A percentile compares a stretch with the other conserved stretches of the same genome.
Conservation (phyloP, 495 filamentous ascomycete genomes). For the Penicillium soppii region DNA sequence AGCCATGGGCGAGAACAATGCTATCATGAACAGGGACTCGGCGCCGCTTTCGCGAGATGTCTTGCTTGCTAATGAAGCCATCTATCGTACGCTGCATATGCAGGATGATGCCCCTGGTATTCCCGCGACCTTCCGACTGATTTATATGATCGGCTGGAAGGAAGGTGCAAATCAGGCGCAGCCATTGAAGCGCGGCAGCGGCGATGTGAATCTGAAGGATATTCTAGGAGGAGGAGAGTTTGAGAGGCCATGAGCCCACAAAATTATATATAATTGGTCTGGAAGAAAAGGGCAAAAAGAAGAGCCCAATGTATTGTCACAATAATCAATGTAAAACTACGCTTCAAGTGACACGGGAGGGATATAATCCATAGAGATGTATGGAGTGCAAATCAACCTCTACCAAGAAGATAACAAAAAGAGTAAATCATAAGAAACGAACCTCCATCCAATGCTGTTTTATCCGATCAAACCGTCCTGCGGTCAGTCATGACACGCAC, state of each 20-base stretch:
- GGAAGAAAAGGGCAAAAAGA: constrained; percentile 4
- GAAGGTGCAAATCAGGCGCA: constrained; percentile 73
- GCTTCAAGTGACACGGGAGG: constrained; percentile 22
- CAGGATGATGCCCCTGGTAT: constrained; percentile 65
- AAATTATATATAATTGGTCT: constrained; percentile 12
- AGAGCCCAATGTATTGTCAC: constrained; percentile 20
- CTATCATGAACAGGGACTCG: constrained; percentile 75
- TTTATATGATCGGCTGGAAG: constrained; percentile 99
- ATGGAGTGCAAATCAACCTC: constrained; percentile 30
- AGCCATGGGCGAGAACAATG: constrained; percentile 91
- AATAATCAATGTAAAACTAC: constrained; percentile 34
- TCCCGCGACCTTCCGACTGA: constrained; percentile 88
- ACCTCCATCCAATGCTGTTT: constrained; percentile 2
- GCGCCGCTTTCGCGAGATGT: constrained; percentile 78
- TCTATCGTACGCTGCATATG: constrained; percentile 82
- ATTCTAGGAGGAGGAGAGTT: constrained; percentile 64
- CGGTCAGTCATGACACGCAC: constrained; percentile 90
- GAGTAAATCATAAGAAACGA: constrained; percentile 9
- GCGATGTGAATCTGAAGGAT: constrained; percentile 79
- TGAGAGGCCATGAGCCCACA: constrained; percentile 26
- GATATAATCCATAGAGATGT: constrained; percentile 20
- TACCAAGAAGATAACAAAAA: constrained; percentile 23
- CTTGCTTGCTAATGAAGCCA: constrained; percentile 80
- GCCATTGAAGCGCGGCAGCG: constrained; percentile 80
- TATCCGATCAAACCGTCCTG: constrained; percentile 67